Conservation (phyloP, 768 basidiomycete genomes). For the Russula ochroleuca region DNA sequence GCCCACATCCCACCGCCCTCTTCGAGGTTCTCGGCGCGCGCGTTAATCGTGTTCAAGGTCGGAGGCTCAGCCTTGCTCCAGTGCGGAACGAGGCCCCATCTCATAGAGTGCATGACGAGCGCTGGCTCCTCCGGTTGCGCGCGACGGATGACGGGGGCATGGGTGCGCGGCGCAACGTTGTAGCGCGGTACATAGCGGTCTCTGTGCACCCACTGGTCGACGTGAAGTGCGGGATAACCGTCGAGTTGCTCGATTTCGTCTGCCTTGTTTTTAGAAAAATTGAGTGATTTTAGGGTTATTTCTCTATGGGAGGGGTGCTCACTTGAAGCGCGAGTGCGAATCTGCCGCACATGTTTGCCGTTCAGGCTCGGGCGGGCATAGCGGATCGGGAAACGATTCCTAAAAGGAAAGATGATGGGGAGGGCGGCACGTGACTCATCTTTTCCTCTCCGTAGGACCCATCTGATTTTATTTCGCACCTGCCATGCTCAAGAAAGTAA, state of each 20-base stretch:
- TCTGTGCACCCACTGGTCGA: conserved; percentile 58
- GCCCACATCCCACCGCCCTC: conserved; percentile 83
- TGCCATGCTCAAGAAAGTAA: too few species aligned
- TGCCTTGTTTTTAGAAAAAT: not conserved
- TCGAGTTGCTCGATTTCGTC: conserved; percentile 39
- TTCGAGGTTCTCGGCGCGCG: conserved; percentile 75
- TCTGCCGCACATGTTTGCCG: conserved; percentile 71
- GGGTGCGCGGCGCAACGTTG: conserved; percentile 79
- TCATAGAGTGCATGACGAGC: conserved; percentile 74
- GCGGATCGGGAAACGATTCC: too few species aligned
- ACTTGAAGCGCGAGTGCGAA: conserved; percentile 53
- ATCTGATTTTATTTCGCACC: too few species aligned
- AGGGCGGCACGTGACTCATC: too few species aligned
- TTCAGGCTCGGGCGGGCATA: conserved; percentile 28
- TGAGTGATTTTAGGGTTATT: too few species aligned
- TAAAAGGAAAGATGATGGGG: too few species aligned
- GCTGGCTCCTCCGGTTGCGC: conserved; percentile 24
- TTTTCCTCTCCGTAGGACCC: too few species aligned
- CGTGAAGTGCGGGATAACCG: conserved; percentile 39
- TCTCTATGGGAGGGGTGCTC: conserved; percentile 25
- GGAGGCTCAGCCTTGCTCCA: conserved; percentile 76
- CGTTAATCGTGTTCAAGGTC: conserved; percentile 81
- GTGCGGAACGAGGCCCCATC: conserved; percentile 86
- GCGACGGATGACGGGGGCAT: conserved; percentile 68
- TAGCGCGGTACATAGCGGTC: conserved; percentile 59